phyloP scores from a whole-genome alignment of 495 filamentous ascomycete species.

The Neurospora sp. region DNA sequence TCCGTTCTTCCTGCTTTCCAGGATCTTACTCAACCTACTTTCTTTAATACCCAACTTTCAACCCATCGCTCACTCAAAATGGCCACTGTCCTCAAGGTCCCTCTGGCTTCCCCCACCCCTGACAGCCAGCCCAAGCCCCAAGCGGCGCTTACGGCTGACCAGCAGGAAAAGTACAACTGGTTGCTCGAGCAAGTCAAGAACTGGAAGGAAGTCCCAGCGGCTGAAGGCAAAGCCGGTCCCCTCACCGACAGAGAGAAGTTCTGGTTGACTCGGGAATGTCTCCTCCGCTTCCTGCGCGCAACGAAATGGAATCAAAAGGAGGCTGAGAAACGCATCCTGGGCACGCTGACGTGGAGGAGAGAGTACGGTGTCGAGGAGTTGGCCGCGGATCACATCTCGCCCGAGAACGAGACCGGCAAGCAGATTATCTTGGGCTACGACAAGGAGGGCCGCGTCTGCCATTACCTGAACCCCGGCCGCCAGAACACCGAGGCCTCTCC shows the following conservation, averaged over 20 bases:
- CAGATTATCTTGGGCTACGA: slow-evolving; percentile 84
- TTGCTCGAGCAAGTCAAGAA: slow-evolving; percentile 55
- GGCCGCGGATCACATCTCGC: slow-evolving; percentile 72
- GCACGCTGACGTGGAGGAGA: slow-evolving; percentile 76
- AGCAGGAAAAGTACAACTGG: slow-evolving; percentile 70
- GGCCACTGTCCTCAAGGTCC: slow-evolving; percentile 48
- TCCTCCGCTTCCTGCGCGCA: slow-evolving; percentile 85
- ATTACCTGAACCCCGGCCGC: slow-evolving; percentile 76
- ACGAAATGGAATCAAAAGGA: slow-evolving; percentile 78
- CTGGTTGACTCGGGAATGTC: slow-evolving; percentile 85
- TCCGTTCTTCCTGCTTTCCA: background rate
- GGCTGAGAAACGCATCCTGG: slow-evolving; percentile 65
- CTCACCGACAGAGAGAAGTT: slow-evolving; percentile 72
- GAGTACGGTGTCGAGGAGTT: slow-evolving; percentile 71
- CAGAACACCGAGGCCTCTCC: slow-evolving; percentile 88
- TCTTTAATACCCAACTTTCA: background rate
- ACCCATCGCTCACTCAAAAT: slow-evolving; percentile 9
- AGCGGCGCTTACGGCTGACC: slow-evolving; percentile 56
- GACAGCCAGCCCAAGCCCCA: slow-evolving; percentile 42
- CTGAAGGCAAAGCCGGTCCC: slow-evolving; percentile 50
- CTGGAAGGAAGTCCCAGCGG: slow-evolving; percentile 62
- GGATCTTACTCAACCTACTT: background rate
- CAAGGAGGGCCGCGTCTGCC: slow-evolving; percentile 69
- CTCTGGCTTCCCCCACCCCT: slow-evolving; percentile 54
- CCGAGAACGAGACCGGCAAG: slow-evolving; percentile 94